Base-by-base conservation (phyloP, 495 filamentous ascomycete species). In the Pseudoneurospora amorphoporcata region DNA sequence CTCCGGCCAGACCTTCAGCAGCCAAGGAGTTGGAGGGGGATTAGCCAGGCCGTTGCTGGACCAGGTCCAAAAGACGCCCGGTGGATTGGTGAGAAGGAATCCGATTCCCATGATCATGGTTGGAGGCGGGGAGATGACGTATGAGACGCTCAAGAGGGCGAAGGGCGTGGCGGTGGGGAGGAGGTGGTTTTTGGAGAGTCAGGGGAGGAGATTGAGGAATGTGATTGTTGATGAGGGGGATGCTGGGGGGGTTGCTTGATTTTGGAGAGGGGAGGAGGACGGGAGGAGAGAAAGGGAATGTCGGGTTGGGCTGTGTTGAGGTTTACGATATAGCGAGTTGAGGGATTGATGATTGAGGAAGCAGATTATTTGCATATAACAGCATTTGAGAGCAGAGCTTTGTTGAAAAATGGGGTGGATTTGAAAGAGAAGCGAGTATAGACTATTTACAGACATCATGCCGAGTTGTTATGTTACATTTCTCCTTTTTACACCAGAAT, bases 41-140 rank as follows among this genome's bases (percentile, higher is more conserved):
- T 39, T 87, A 32, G 78, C 86, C 16, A 85, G 92, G 32, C 95
- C 95, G 0, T 81, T 95, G 70, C 83, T 99, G 3, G 94, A 99
- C 69, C 87, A 90, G 71, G 79, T 82, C 16, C 94, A 97, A 81
- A 79, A 84, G 42, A 95, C 92, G 2, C 86, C 90, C 0, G 87
- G 86, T 12, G 94, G 94, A 0, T 83, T 96, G 43, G 83, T 86
- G 53, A 82, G 95, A n/a, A 88, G 89, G 69, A 82, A 94, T 73
- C 88, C 88, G 16, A 90, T 97, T 19, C 86, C 90, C 32, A 90
- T 97, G 90, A 86, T 97, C 32, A 92, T 98, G 91, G 90, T 96
- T 8, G 88, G 88, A 0, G 94, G 92, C 0, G 92, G 91, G 3
- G 85, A 93, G 17, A 84, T 87, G 72, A 90, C 88, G 58, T 91